A percentile compares a stretch with the other conserved stretches of the same genome.
phyloP scores from a whole-genome alignment of 2,329 filamentous ascomycete species.

The Claviceps maximensis region DNA sequence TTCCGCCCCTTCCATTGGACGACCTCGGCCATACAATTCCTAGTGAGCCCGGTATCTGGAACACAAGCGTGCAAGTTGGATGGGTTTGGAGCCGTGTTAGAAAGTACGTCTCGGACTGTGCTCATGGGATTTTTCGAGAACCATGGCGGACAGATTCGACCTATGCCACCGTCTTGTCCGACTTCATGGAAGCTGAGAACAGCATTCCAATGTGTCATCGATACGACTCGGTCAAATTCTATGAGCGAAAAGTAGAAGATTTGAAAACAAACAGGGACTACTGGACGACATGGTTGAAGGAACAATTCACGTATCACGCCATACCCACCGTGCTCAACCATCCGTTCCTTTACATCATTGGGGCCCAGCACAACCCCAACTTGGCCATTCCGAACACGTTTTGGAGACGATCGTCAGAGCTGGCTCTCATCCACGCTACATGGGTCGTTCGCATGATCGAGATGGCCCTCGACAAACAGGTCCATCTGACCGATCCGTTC shows the following conservation, averaged over 20 bases:
- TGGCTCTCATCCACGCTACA: constrained; percentile 36
- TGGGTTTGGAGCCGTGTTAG: constrained; percentile 37
- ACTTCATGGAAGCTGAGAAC: constrained; percentile 38
- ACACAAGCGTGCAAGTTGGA: constrained; percentile 32
- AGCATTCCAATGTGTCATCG: constrained; percentile 35
- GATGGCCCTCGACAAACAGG: constrained; percentile 37
- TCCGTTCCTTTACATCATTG: constrained; percentile 39
- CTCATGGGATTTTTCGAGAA: constrained; percentile 32
- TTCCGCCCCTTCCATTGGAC: constrained; percentile 30
- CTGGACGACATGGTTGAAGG: constrained; percentile 38
- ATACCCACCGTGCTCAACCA: constrained; percentile 39
- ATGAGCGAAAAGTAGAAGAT: constrained; percentile 33
- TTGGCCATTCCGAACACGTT: constrained; percentile 40
- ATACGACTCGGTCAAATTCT: constrained; percentile 39
- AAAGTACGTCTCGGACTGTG: constrained; percentile 34
- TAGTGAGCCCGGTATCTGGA: constrained; percentile 35
- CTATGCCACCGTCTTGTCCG: constrained; percentile 35
- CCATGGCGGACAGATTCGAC: constrained; percentile 39
- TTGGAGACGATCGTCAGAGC: constrained; percentile 37
- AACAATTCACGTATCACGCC: constrained; percentile 39
- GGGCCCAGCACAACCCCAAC: constrained; percentile 37
- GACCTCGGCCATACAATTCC: constrained; percentile 27
- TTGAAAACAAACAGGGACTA: constrained; percentile 31
- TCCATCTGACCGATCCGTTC: constrained; percentile 36
- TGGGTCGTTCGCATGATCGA: constrained; percentile 42